phyloP scores from a whole-genome alignment of 345 rosid genomes.

The Fremontodendron californicum region DNA sequence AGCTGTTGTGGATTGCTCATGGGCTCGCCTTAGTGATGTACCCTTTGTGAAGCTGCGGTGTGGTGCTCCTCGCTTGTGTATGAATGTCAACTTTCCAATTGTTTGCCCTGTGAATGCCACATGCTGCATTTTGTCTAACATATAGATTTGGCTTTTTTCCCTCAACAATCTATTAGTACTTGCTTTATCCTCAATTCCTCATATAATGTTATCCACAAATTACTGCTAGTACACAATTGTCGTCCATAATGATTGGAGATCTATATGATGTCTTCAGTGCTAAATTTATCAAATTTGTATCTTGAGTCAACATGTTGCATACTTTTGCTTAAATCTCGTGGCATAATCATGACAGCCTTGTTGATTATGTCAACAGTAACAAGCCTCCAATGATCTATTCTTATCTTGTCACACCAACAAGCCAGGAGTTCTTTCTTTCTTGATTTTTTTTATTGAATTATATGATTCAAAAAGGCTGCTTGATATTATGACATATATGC shows the following conservation, averaged over 20 bases:
- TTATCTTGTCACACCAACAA: background rate
- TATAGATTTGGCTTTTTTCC: background rate
- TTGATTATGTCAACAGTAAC: background rate
- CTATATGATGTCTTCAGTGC: background rate
- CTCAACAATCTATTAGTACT: background rate
- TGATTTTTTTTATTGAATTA: background rate
- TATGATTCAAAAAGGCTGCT: background rate
- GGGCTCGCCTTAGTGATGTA: conserved; percentile 93
- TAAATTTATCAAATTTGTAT: background rate
- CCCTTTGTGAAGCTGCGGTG: conserved; percentile 91
- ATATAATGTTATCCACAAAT: background rate
- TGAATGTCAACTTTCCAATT: conserved; percentile 28
- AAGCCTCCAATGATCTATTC: background rate
- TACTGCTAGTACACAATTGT: background rate
- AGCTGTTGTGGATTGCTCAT: conserved; percentile 98
- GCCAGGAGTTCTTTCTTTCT: background rate
- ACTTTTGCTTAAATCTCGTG: background rate
- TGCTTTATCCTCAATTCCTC: background rate
- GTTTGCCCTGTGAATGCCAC: background rate
- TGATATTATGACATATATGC: background rate
- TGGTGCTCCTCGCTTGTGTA: conserved; percentile 88
- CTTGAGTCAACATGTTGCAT: background rate
- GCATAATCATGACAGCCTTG: background rate
- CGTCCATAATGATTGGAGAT: background rate
- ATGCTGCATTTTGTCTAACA: background rate